Conservation (phyloP, 768 basidiomycete species). For the Asterophora parasitica region DNA sequence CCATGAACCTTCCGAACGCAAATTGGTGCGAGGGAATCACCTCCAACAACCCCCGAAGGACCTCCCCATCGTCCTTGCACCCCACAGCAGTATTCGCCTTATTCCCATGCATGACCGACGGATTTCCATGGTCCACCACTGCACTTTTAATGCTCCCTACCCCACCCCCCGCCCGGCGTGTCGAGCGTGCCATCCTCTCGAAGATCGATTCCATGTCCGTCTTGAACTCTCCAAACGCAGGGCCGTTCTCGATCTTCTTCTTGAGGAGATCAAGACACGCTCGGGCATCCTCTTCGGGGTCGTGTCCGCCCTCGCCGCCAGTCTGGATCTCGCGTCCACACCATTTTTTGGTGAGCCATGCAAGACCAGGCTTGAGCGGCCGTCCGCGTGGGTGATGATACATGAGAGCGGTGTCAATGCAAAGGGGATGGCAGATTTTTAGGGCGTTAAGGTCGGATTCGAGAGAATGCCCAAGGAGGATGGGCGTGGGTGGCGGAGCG, state of each 20-base stretch:
- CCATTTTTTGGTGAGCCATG: constrained; percentile 97
- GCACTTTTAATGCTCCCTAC: constrained; percentile 48
- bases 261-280: constrained; percentile 82
- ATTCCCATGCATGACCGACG: constrained; percentile 75
- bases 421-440: constrained; percentile 78
- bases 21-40: constrained; percentile 68
- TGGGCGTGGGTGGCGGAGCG: constrained; percentile 50
- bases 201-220: constrained; percentile 85
- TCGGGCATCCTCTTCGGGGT: constrained; percentile 91
- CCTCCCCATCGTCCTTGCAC: constrained; percentile 75
- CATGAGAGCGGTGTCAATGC: constrained; percentile 87
- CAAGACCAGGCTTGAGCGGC: constrained; percentile 90
- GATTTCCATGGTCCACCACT: constrained; percentile 85
- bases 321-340: constrained; percentile 86
- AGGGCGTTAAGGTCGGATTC: constrained; percentile 91
- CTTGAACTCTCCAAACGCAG: constrained; percentile 82
- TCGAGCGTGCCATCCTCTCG: constrained; percentile 68
- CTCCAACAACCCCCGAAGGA: constrained; percentile 63
- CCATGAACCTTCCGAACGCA: constrained; percentile 79
- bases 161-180: constrained; percentile 29
- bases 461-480: constrained; percentile 92
- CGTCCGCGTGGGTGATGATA: constrained; percentile 93
- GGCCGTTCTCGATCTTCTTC: constrained; percentile 74
- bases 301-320: constrained; percentile 80
- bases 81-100: constrained; percentile 75